Evolutionary conservation across 2,329 filamentous ascomycete species (phyloP).

Genomic region (Fusarium tricinctum): DNA sequence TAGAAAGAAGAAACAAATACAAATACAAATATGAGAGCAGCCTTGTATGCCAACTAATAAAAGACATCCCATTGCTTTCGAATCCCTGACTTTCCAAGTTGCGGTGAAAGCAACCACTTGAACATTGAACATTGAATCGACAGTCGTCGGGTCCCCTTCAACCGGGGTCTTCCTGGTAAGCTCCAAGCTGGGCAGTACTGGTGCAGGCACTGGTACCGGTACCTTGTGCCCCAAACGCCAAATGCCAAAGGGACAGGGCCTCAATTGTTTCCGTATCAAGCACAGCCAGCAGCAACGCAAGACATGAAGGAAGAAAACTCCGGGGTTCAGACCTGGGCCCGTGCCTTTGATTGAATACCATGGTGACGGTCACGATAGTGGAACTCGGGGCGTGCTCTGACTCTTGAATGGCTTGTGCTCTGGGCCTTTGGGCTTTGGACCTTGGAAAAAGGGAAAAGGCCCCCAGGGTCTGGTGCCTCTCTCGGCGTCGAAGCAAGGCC

Average conservation of each 20-base stretch:
- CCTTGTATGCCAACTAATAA: constrained; percentile 31
- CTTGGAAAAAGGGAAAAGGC: too few relatives aligned
- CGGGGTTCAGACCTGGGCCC: constrained; percentile 17
- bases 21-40: constrained; percentile 7
- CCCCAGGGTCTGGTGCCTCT: not conserved
- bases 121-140: constrained; percentile 30
- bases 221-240: not conserved
- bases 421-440: not conserved
- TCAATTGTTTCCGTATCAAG: constrained; percentile 16
- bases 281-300: not conserved
- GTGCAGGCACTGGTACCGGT: constrained; percentile 3
- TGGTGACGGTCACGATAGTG: constrained; percentile 43
- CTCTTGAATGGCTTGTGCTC: constrained; percentile 39
- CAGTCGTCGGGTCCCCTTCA: constrained; percentile 25
- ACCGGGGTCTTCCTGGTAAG: constrained; percentile 47
- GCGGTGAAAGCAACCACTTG: constrained; percentile 48
- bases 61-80: constrained; percentile 28
- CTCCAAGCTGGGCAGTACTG: not conserved
- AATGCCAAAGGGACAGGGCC: not conserved
- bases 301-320: constrained; percentile 10
- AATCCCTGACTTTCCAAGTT: constrained; percentile 47
- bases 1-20: constrained; percentile 21
- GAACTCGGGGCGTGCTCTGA: constrained; percentile 39
- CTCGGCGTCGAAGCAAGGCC: not conserved
- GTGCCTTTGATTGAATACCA: constrained; percentile 33